Evolutionary conservation across 257 asterid genomes (phyloP).

Genomic region (Capsicum pubescens): DNA sequence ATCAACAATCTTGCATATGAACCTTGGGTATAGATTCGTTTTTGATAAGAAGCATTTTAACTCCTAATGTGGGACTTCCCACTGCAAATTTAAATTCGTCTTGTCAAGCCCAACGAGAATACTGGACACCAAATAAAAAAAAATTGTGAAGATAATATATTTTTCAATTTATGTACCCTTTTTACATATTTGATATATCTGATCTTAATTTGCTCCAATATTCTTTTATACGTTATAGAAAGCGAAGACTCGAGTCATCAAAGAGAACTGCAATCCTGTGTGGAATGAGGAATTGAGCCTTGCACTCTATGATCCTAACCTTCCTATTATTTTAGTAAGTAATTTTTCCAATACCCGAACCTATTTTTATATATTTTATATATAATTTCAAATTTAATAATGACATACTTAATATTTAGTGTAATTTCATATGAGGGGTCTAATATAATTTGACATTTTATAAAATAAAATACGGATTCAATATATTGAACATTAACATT

Average conservation of each 20-base stretch:
- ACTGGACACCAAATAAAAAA: too few species aligned
- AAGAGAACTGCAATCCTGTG: constrained; percentile 66
- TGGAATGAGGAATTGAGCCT: constrained; percentile 85
- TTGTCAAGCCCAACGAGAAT: too few species aligned
- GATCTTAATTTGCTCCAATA: neutral
- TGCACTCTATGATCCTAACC: constrained; percentile 56
- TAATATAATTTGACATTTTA: too few species aligned
- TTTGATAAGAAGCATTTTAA: too few species aligned
- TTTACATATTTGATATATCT: neutral
- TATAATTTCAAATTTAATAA: neutral
- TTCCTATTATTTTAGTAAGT: constrained; percentile 68
- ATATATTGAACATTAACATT: neutral
- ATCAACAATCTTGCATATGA: too few species aligned
- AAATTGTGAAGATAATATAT: neutral
- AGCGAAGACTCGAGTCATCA: constrained; percentile 71
- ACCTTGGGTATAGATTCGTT: too few species aligned
- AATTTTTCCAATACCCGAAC: neutral
- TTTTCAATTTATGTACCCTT: neutral
- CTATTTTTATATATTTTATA: neutral
- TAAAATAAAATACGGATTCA: neutral
- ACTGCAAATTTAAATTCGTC: too few species aligned
- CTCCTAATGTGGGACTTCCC: too few species aligned
- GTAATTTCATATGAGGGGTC: too few species aligned
- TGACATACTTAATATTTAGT: too few species aligned
- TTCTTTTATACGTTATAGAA: constrained; percentile 48